These are phyloP conservation scores for Fusarium sp. DNA, from an alignment of 2,329 filamentous ascomycete genomes.

Conservation along the genomic window DNA sequence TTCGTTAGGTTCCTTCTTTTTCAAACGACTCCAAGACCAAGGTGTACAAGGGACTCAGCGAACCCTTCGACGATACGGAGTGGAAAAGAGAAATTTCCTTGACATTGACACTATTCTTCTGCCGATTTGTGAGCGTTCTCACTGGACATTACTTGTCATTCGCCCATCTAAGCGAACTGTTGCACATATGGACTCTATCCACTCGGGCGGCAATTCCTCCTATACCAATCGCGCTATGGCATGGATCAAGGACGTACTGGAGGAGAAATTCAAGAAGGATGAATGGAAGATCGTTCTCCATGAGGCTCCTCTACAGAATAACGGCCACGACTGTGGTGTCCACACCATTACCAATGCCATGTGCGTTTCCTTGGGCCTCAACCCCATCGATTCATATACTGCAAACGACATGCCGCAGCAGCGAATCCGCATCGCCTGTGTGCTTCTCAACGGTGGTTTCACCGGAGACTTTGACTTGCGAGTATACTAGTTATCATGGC, in stretches of 20 bases:
- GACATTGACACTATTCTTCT: slow-evolving; percentile 76
- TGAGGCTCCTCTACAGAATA: slow-evolving; percentile 69
- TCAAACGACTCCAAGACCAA: slow-evolving; percentile 63
- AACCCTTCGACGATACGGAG: slow-evolving; percentile 69
- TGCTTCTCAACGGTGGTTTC: slow-evolving; percentile 77
- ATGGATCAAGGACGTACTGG: slow-evolving; percentile 71
- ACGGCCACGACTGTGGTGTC: slow-evolving; percentile 81
- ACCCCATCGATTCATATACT: slow-evolving; percentile 63
- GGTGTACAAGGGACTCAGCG: slow-evolving; percentile 64
- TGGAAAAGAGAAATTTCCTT: slow-evolving; percentile 72
- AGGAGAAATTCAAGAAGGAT: slow-evolving; percentile 63
- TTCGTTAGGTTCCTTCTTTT: slow-evolving; percentile 76
- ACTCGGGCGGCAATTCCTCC: slow-evolving; percentile 54
- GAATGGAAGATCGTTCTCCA: slow-evolving; percentile 72
- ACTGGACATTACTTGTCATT: slow-evolving; percentile 81
- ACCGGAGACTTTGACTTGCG: slow-evolving; percentile 68
- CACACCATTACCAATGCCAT: slow-evolving; percentile 81
- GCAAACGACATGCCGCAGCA: slow-evolving; percentile 70
- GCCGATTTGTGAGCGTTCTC: slow-evolving; percentile 73
- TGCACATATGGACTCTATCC: slow-evolving; percentile 78
- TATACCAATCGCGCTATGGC: slow-evolving; percentile 61
- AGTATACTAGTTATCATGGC: slow-evolving; percentile 50
- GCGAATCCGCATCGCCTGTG: slow-evolving; percentile 72
- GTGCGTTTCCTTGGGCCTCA: slow-evolving; percentile 68
- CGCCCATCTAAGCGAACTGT: slow-evolving; percentile 71